Percentiles rank a stretch among this genome's conserved stretches.
Evolutionary conservation across 371 early-diverging fungal species (phyloP).

Genomic region (Dinochytrium kinnereticum): DNA sequence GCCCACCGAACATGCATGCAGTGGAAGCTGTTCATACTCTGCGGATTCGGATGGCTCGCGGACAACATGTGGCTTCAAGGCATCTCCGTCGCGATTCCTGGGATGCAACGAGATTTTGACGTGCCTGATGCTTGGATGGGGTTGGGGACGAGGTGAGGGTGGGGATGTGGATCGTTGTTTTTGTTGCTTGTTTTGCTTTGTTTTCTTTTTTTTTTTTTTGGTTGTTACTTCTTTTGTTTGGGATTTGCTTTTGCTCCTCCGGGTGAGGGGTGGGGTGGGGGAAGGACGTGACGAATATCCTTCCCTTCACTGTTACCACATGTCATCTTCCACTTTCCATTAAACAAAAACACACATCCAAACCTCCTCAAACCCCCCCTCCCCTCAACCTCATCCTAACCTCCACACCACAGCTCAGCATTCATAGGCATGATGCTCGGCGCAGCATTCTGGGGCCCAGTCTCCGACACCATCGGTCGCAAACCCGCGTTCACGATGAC

Average conservation of each 20-base stretch:
- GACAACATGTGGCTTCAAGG: slow-evolving; percentile 79
- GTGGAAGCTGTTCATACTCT: slow-evolving; percentile 63
- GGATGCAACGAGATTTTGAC: slow-evolving; percentile 62
- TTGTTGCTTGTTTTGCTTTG: too few species aligned
- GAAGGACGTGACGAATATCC: slow-evolving; percentile 13
- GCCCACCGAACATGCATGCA: too few species aligned
- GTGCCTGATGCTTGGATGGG: slow-evolving; percentile 22
- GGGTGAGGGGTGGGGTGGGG: slow-evolving; percentile 21
- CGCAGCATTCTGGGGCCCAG: slow-evolving; percentile 80
- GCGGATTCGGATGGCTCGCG: slow-evolving; percentile 83
- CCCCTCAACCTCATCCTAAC: too few species aligned
- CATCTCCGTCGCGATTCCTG: slow-evolving; percentile 69
- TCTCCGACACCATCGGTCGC: slow-evolving; percentile 79
- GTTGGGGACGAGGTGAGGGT: slow-evolving; percentile 21
- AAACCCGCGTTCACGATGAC: slow-evolving; percentile 80
- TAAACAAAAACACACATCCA: slow-evolving; percentile 48
- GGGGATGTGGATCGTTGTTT: too few species aligned
- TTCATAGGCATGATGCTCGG: slow-evolving; percentile 85
- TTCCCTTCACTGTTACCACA: slow-evolving; percentile 49
- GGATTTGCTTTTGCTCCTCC: too few species aligned
- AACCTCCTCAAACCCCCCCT: too few species aligned
- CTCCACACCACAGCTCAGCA: slow-evolving; percentile 68
- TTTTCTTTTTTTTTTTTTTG: too few species aligned
- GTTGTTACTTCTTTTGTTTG: too few species aligned
- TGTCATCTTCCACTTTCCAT: slow-evolving; percentile 46